Conservation (phyloP, 148 eudicot species). For the Polygonum aviculare region DNA sequence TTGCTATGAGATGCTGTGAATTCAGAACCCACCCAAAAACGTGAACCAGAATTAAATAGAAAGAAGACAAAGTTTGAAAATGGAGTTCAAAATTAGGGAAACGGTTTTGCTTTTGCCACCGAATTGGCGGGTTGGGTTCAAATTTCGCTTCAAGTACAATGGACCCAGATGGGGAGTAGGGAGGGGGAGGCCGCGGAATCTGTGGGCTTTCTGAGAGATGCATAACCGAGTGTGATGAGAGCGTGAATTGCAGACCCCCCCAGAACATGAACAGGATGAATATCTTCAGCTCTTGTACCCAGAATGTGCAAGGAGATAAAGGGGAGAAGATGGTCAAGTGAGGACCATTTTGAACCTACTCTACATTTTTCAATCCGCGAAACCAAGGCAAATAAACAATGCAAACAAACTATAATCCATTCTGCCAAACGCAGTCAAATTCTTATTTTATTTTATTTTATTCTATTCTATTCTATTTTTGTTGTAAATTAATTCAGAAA, state of each 20-base stretch:
- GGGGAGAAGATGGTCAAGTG: background rate
- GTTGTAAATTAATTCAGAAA: too few relatives aligned
- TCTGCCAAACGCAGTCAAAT: too few relatives aligned
- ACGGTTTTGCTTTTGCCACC: background rate
- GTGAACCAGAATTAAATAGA: background rate
- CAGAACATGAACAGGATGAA: background rate
- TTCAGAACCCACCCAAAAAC: background rate
- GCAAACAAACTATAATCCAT: too few relatives aligned
- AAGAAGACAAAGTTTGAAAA: background rate
- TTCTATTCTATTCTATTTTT: too few relatives aligned
- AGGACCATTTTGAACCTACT: background rate
- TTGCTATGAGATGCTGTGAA: background rate
- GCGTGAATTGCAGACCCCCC: background rate
- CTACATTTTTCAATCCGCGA: too few relatives aligned
- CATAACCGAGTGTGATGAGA: background rate
- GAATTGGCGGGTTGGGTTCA: slow-evolving; percentile 8
- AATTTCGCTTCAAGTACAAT: slow-evolving; percentile 1
- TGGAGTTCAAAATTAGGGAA: background rate
- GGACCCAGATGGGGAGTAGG: background rate
- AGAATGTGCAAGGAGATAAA: background rate
- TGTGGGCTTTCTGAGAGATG: background rate
- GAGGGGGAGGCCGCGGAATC: background rate
- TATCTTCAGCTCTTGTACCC: background rate
- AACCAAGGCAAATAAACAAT: too few relatives aligned
- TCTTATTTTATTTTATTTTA: too few relatives aligned